A percentile compares a stretch with the other conserved stretches of the same genome.
These are phyloP conservation scores for Maudiozyma barnettii DNA, from an alignment of 805 yeast genomes.

Conservation along the genomic window DNA sequence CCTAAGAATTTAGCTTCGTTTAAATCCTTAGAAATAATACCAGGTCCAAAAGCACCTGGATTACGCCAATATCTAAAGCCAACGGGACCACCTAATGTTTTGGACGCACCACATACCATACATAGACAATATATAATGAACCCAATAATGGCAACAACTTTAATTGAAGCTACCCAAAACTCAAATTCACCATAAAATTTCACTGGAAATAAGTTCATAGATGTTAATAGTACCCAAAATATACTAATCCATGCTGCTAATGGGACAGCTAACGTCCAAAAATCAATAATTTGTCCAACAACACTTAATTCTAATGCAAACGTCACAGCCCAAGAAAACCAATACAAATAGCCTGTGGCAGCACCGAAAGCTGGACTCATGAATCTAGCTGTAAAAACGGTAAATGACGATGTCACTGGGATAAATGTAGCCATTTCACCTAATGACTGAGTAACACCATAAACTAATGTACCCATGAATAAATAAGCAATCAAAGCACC, in stretches of 20 bases:
- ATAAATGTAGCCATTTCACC: conserved; percentile 79
- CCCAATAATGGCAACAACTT: conserved; percentile 62
- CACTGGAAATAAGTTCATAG: conserved; percentile 56
- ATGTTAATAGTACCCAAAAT: conserved; percentile 48
- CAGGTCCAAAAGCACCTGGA: conserved; percentile 71
- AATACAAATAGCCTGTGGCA: conserved; percentile 62
- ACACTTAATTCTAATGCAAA: conserved; percentile 67
- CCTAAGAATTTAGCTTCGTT: conserved; percentile 56
- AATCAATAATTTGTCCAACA: conserved; percentile 54
- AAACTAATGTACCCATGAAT: conserved; percentile 58
- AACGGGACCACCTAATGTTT: conserved; percentile 44
- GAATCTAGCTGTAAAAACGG: conserved; percentile 61
- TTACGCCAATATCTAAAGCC: conserved; percentile 77
- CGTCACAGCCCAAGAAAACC: conserved; percentile 73
- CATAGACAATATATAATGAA: conserved; percentile 55
- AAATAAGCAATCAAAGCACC: conserved; percentile 53
- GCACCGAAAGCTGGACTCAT: conserved; percentile 64
- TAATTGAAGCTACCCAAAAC: conserved; percentile 62
- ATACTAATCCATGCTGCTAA: conserved; percentile 64
- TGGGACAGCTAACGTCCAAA: conserved; percentile 64
- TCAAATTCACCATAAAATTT: conserved; percentile 65
- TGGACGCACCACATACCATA: conserved; percentile 71
- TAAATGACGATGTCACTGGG: conserved; percentile 58
- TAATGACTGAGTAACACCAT: conserved; percentile 56
- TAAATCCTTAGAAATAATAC: conserved; percentile 39